Evolutionary conservation across 2,329 filamentous ascomycete genomes (phyloP).

Genomic region (Cercospora janseana): DNA sequence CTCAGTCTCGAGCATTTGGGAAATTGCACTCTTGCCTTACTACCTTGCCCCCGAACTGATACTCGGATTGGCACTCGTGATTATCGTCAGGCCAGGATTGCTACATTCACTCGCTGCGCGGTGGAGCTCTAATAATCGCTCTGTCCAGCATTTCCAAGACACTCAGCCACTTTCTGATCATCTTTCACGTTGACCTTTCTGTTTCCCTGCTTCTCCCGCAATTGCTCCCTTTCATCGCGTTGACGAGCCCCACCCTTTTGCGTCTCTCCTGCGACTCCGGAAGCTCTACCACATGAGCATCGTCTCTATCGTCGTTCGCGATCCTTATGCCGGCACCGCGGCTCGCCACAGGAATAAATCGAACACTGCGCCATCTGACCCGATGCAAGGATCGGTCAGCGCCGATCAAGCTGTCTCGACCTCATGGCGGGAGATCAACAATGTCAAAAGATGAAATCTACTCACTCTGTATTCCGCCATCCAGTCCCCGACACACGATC

Average conservation of each 20-base stretch:
- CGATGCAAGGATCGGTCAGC: background rate
- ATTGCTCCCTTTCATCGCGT: background rate
- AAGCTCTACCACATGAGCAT: slow-evolving; percentile 38
- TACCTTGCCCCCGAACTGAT: too few species aligned
- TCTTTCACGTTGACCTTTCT: too few species aligned
- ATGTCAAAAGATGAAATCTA: background rate
- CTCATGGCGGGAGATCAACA: too few species aligned
- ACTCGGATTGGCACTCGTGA: too few species aligned
- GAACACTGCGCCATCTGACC: slow-evolving; percentile 55
- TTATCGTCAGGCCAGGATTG: too few species aligned
- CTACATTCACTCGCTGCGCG: too few species aligned
- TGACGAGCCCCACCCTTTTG: background rate
- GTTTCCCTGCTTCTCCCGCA: background rate
- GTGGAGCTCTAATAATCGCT: too few species aligned
- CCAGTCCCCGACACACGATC: slow-evolving; percentile 58
- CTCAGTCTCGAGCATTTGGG: too few species aligned
- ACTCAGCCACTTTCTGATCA: too few species aligned
- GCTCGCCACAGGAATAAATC: slow-evolving; percentile 47
- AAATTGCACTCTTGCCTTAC: too few species aligned
- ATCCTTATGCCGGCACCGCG: slow-evolving; percentile 36
- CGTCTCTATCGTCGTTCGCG: slow-evolving; percentile 22
- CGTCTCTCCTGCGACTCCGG: slow-evolving; percentile 11
- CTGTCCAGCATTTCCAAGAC: too few species aligned
- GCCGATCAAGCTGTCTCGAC: background rate
- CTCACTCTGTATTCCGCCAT: slow-evolving; percentile 70